Percentiles rank a stretch among this genome's conserved stretches.
These are phyloP conservation scores for Candida methanosorbosa DNA, from an alignment of 805 yeast genomes.

Conservation along the genomic window DNA sequence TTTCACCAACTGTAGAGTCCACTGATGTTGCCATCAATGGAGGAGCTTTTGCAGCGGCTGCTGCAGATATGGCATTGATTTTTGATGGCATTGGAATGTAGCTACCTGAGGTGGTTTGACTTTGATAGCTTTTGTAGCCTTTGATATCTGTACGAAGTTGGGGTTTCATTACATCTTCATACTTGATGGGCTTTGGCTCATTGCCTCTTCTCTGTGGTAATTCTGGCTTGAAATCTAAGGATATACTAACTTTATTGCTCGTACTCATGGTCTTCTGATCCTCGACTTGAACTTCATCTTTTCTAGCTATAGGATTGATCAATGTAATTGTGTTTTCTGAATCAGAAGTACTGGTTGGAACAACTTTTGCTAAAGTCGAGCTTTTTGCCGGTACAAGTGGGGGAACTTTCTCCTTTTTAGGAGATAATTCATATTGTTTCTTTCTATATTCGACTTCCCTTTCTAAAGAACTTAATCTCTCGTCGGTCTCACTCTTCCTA, in stretches of 20 bases:
- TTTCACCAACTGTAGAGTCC: neutral
- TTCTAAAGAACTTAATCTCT: slow-evolving; percentile 10
- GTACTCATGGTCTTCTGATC: slow-evolving; percentile 1
- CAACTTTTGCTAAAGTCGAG: slow-evolving; percentile 3
- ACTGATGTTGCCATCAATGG: neutral
- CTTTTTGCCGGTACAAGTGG: slow-evolving; percentile 21
- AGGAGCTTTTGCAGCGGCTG: slow-evolving; percentile 16
- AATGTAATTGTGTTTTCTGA: neutral
- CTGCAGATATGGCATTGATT: slow-evolving; percentile 10
- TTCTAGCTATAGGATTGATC: slow-evolving; percentile 1
- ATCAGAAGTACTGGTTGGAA: neutral
- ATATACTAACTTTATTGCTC: no score
- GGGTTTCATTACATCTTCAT: neutral
- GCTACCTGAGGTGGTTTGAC: neutral
- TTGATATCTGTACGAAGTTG: neutral
- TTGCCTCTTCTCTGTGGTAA: slow-evolving; percentile 1
- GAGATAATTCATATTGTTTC: slow-evolving; percentile 11
- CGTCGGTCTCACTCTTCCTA: slow-evolving; percentile 12
- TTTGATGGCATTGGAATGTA: slow-evolving; percentile 11
- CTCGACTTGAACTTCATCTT: slow-evolving; percentile 6
- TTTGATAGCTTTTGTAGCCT: neutral
- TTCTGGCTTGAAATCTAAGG: slow-evolving; percentile 1
- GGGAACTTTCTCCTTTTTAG: slow-evolving; percentile 13
- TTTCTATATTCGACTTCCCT: slow-evolving; percentile 13
- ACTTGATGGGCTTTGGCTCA: neutral